phyloP scores from a whole-genome alignment of 1,139 yeast species.

The Hansenula lynferdii region DNA sequence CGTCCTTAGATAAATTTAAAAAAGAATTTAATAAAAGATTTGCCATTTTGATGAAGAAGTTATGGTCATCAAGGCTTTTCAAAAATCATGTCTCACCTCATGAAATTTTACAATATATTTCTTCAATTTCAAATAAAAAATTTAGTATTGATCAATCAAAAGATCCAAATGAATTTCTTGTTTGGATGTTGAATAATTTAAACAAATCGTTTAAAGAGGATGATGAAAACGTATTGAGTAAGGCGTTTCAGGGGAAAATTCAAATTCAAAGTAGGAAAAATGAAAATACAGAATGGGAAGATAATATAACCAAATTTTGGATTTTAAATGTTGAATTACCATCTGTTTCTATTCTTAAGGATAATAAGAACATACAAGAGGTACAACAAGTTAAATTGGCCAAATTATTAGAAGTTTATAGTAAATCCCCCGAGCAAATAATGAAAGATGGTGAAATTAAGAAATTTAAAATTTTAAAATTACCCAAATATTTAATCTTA shows the following conservation, averaged over 20 bases:
- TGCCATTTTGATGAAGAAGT: constrained; percentile 45
- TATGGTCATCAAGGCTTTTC: constrained; percentile 62
- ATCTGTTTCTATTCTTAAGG: constrained; percentile 47
- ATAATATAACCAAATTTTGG: constrained; percentile 45
- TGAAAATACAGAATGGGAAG: constrained; percentile 15
- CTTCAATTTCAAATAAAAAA: constrained; percentile 36
- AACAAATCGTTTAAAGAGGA: constrained; percentile 33
- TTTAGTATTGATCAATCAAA: constrained; percentile 33
- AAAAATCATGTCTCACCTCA: constrained; percentile 64
- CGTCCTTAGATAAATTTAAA: constrained; percentile 19
- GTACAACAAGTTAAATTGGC: constrained; percentile 51
- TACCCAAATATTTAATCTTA: constrained; percentile 52
- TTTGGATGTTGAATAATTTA: constrained; percentile 54
- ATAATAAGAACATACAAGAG: constrained; percentile 29
- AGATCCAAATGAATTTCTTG: constrained; percentile 52
- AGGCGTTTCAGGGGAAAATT: constrained; percentile 51
- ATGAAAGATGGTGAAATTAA: constrained; percentile 27
- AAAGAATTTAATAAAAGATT: constrained; percentile 32
- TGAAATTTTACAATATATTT: constrained; percentile 50
- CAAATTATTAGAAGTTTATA: constrained; percentile 43
- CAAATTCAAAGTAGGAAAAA: constrained; percentile 27
- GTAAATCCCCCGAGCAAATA: constrained; percentile 31
- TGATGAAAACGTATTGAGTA: constrained; percentile 21
- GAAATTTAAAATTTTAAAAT: constrained; percentile 36
- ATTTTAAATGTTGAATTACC: constrained; percentile 57